Conservation (phyloP, 2,329 filamentous ascomycete genomes). For the Arthrinium phaeospermum region DNA sequence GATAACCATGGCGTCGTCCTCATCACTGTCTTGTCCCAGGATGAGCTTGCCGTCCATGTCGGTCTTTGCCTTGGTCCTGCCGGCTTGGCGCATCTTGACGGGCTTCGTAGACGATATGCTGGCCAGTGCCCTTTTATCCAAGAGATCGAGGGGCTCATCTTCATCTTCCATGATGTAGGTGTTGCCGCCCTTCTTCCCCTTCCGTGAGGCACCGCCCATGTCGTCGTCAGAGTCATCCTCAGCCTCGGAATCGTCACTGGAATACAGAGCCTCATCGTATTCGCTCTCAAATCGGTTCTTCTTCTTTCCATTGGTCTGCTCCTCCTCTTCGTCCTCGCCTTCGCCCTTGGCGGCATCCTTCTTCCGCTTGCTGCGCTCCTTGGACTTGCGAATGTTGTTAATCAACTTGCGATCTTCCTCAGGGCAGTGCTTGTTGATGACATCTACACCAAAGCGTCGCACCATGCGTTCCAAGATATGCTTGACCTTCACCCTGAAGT, state of each 20-base stretch:
- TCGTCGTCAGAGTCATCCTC: constrained; percentile 69
- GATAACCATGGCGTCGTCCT: constrained; percentile 66
- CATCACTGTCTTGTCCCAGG: constrained; percentile 65
- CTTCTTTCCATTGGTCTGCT: constrained; percentile 53
- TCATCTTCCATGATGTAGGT: constrained; percentile 94
- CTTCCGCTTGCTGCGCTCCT: constrained; percentile 88
- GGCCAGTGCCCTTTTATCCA: constrained; percentile 86
- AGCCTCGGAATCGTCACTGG: constrained; percentile 70
- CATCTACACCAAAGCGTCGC: constrained; percentile 83
- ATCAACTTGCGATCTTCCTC: constrained; percentile 90
- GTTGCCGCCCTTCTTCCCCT: constrained; percentile 64
- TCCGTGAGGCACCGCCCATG: constrained; percentile 48
- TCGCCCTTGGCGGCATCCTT: constrained; percentile 71
- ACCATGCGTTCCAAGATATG: constrained; percentile 96
- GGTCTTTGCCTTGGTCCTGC: constrained; percentile 66
- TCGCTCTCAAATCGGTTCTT: constrained; percentile 83
- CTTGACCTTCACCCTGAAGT: constrained; percentile 97
- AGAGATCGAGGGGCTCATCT: constrained; percentile 91
- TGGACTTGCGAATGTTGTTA: constrained; percentile 92
- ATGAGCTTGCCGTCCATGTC: constrained; percentile 84
- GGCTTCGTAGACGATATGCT: constrained; percentile 94
- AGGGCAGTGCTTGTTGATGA: constrained; percentile 80
- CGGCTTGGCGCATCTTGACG: constrained; percentile 61
- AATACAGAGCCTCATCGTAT: constrained; percentile 95
- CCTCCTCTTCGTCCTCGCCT: constrained; percentile 55